Percentiles rank a stretch among this genome's conserved stretches.
phyloP scores from a whole-genome alignment of 495 filamentous ascomycete species.

The Hypoxylon fuscum region DNA sequence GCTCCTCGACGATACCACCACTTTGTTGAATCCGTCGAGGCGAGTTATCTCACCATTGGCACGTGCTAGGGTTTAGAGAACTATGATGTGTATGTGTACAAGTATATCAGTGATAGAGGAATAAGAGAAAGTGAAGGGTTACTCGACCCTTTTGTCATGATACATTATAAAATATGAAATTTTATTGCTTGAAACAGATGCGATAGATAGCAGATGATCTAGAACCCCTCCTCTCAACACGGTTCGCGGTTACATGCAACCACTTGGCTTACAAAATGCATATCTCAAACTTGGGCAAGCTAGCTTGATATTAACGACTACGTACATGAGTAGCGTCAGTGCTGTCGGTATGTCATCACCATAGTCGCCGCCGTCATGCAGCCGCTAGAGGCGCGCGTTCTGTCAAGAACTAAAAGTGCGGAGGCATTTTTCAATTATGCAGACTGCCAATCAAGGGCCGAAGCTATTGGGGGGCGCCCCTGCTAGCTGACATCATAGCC shows the following conservation, averaged over 20 bases:
- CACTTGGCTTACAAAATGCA: conserved; percentile 16
- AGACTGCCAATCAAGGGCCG: conserved; percentile 9
- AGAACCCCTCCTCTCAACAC: conserved; percentile 3
- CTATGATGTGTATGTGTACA: conserved; percentile 15
- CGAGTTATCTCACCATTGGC: not conserved
- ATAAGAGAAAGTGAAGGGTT: not conserved
- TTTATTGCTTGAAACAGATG: conserved; percentile 13
- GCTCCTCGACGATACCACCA: conserved; percentile 9
- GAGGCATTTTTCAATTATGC: no score
- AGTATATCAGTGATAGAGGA: conserved; percentile 6
- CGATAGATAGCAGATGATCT: conserved; percentile 1
- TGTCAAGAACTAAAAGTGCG: not conserved
- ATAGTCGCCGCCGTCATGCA: conserved; percentile 10
- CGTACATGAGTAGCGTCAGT: conserved; percentile 12
- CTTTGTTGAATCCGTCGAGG: conserved; percentile 1
- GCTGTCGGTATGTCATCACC: conserved; percentile 26
- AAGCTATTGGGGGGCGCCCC: conserved; percentile 6
- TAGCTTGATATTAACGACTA: conserved; percentile 6
- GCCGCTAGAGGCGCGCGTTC: conserved; percentile 27
- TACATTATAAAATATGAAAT: conserved; percentile 3
- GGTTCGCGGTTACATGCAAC: conserved; percentile 6
- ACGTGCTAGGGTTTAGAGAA: not conserved
- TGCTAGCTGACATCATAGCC: conserved; percentile 35
- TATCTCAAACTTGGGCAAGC: not conserved
- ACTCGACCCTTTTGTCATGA: not conserved